These are phyloP conservation scores for Deinandra increscens DNA, from an alignment of 129 eudicot species.

Conservation along the genomic window DNA sequence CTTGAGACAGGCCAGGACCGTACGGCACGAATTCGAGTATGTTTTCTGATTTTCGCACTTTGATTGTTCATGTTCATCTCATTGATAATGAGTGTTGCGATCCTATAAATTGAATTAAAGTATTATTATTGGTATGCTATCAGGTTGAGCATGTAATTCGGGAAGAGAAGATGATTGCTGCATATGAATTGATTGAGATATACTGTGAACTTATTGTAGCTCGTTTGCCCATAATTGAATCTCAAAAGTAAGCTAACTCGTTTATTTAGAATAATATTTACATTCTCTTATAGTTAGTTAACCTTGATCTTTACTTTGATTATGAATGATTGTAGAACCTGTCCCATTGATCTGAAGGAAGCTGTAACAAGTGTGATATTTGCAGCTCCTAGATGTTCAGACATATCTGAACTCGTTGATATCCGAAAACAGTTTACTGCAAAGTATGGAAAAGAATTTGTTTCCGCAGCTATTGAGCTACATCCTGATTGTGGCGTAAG, in stretches of 20 bases:
- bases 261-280: neutral
- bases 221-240: constrained; percentile 82
- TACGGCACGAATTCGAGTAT: constrained; percentile 86
- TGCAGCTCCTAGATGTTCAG: constrained; percentile 96
- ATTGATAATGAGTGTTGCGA: neutral
- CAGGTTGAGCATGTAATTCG: constrained; percentile 96
- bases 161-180: constrained; percentile 94
- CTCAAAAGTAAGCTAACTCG: constrained; percentile 67
- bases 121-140: constrained; percentile 1
- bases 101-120: too few species aligned
- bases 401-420: constrained; percentile 79
- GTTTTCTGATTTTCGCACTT: neutral
- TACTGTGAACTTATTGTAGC: constrained; percentile 90
- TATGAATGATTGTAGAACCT: constrained; percentile 39
- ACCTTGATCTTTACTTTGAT: neutral
- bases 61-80: neutral
- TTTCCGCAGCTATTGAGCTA: constrained; percentile 68
- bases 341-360: constrained; percentile 93
- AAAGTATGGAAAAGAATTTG: constrained; percentile 88
- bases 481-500: constrained; percentile 86
- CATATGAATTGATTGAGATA: constrained; percentile 80
- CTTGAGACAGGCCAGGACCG: constrained; percentile 75
- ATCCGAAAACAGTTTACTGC: constrained; percentile 66
- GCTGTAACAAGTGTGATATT: constrained; percentile 80
- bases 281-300: neutral